These are phyloP conservation scores for Lithohypha guttulata DNA, from an alignment of 2,329 filamentous ascomycete genomes.

Conservation along the genomic window DNA sequence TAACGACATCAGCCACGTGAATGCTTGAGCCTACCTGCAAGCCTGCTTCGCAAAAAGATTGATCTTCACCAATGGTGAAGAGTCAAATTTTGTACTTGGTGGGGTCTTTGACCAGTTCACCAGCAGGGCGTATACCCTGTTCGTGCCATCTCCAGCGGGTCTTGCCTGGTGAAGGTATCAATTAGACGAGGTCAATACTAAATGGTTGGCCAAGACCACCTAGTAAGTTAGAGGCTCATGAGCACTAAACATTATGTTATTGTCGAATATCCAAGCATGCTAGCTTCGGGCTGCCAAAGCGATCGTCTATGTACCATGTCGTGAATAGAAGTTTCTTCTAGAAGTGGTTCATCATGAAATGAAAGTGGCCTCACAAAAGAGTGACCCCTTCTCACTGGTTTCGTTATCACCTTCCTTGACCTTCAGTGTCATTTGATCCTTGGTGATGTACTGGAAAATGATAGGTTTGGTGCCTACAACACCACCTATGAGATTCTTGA, in stretches of 20 bases:
- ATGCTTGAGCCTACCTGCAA: too few relatives aligned
- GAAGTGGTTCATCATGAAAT: slow-evolving; percentile 49
- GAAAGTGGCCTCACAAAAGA: slow-evolving; percentile 93
- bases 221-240: slow-evolving; percentile 3
- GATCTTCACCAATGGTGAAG: too few relatives aligned
- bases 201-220: background rate
- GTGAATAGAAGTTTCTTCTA: slow-evolving; percentile 7
- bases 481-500: slow-evolving; percentile 83
- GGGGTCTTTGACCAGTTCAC: too few relatives aligned
- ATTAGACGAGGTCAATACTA: slow-evolving; percentile 20
- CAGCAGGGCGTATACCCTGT: too few relatives aligned
- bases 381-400: slow-evolving; percentile 61
- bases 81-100: too few relatives aligned
- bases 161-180: too few relatives aligned
- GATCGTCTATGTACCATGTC: slow-evolving; percentile 11
- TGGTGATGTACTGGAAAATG: slow-evolving; percentile 83
- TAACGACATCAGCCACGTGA: too few relatives aligned
- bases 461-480: slow-evolving; percentile 91
- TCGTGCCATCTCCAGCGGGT: too few relatives aligned
- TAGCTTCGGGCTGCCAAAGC: slow-evolving; percentile 22
- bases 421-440: slow-evolving; percentile 59
- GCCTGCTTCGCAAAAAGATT: too few relatives aligned
- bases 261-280: slow-evolving; percentile 24
- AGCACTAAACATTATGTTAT: slow-evolving; percentile 20
- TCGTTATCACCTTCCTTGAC: slow-evolving; percentile 75